Base-by-base conservation (phyloP, 2,329 filamentous ascomycete genomes). In the Botryotinia calthae region DNA sequence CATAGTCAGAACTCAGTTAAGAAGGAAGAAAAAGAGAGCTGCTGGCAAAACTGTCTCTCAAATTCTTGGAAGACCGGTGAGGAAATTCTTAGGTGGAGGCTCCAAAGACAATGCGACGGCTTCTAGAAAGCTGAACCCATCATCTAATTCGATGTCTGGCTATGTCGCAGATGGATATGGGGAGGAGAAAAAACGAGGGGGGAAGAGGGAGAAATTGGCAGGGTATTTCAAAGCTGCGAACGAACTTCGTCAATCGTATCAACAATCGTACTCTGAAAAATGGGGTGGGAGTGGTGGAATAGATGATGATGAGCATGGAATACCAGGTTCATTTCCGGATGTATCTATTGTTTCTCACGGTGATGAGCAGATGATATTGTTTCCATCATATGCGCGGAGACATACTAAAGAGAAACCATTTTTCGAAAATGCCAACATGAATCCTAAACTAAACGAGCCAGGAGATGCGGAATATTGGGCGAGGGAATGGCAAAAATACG, bases 331-430 rank as follows among this genome's bases (percentile, higher is more conserved):
- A 1, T 98, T 97, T 79, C 93, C 94, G 0, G 91, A 97, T 77
- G 92, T 93, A 28, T 89, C 91, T n/a, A 92, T 97, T 74, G 88
- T 92, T 25, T 88, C 90, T 18, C 90, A 90, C 74, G 95, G 93
- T 20, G 89, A 94, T 74, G 94, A 98, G 81, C 93, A 98, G 83
- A 93, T 99, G 90, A 89, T 99, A 16, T 81, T 99, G 37, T 99
- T 99, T 77, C 96, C 96, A 0, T 98, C 94, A 70, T 99, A 99
- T 94, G 93, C 14, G 90, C 95, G 79, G 78, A 80, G 75, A 75
- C 82, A 76, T 76, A 77, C 54, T 74, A 77, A 82, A 28, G 74
- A 76, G 46, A 73, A 78, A 37, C 74, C 77, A 37, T 81, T 80
- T 71, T 75, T 76, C n/a, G 81, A 78, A 34, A 81, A 83, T 73